phyloP scores from a whole-genome alignment of 208 protist species.

The Trypanosoma boissoni region DNA sequence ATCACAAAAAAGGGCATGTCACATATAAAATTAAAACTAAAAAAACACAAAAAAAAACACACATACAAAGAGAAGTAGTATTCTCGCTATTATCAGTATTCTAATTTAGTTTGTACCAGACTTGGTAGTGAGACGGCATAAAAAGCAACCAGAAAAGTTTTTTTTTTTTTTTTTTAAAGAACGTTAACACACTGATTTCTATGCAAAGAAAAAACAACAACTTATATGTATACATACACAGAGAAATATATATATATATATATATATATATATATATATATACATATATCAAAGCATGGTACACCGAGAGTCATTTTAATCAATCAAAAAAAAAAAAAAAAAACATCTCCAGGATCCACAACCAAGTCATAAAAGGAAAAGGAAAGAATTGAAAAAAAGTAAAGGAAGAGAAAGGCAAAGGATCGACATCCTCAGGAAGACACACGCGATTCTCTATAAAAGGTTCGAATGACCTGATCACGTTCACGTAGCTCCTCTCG shows the following conservation, averaged over 20 bases:
- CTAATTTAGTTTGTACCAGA: not conserved
- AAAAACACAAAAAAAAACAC: too few relatives aligned
- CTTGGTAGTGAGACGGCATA: too few relatives aligned
- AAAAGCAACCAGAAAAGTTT: not conserved
- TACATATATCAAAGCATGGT: not conserved
- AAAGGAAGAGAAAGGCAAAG: not conserved
- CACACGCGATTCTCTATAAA: conserved; percentile 30
- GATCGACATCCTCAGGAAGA: not conserved
- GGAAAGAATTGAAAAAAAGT: not conserved
- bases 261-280: not conserved
- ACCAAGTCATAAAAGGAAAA: conserved; percentile 3
- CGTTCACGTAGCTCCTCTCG: conserved; percentile 55
- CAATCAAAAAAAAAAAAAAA: conserved; percentile 5
- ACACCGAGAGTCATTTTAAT: too few relatives aligned
- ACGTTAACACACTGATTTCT: not conserved
- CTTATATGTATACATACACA: not conserved
- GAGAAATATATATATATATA: not conserved
- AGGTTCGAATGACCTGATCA: conserved; percentile 59
- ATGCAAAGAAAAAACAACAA: not conserved
- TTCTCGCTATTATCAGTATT: not conserved
- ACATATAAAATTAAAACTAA: too few relatives aligned
- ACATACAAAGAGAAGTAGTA: too few relatives aligned
- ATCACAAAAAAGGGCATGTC: too few relatives aligned
- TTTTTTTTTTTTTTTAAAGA: too few relatives aligned
- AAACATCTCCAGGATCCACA: not conserved